A percentile compares a stretch with the other conserved stretches of the same genome.
Conservation (phyloP, 768 basidiomycete genomes). For the Pisolithus sp. region DNA sequence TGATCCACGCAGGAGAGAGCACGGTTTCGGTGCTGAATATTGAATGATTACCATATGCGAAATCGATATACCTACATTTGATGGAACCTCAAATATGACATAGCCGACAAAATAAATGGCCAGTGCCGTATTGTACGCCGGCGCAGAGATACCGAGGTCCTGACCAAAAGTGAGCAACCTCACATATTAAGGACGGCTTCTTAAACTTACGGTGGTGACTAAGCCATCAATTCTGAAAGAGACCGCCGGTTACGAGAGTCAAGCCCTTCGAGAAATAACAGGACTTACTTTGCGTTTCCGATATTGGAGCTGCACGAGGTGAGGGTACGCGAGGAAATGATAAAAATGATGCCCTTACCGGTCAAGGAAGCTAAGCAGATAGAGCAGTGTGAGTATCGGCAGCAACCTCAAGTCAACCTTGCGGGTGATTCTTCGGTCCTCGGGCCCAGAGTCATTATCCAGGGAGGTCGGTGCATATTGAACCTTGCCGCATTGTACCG, state of each 20-base stretch:
- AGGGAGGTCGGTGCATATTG: background rate
- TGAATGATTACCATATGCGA: background rate
- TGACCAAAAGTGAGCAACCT: slow-evolving; percentile 12
- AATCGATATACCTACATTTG: slow-evolving; percentile 35
- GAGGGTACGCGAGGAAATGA: background rate
- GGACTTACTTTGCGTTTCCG: slow-evolving; percentile 32
- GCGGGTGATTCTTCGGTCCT: slow-evolving; percentile 23
- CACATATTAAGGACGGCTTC: background rate
- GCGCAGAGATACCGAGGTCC: slow-evolving; percentile 42
- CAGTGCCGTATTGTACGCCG: slow-evolving; percentile 52
- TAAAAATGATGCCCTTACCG: slow-evolving; percentile 17
- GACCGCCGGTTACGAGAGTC: background rate
- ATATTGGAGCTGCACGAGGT: slow-evolving; percentile 27
- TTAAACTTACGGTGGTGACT: slow-evolving; percentile 29
- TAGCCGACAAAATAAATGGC: slow-evolving; percentile 59
- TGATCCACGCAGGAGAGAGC: slow-evolving; percentile 9
- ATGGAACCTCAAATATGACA: slow-evolving; percentile 53
- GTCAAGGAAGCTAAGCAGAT: slow-evolving; percentile 37
- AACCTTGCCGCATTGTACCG: slow-evolving; percentile 1
- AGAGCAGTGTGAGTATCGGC: slow-evolving; percentile 35
- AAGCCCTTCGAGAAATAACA: background rate
- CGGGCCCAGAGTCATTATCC: background rate
- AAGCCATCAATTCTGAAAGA: slow-evolving; percentile 45
- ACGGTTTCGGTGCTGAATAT: background rate
- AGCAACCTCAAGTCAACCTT: slow-evolving; percentile 33